Conservation (phyloP, 352 stramenopile species). For the Thalassiosira hispida region DNA sequence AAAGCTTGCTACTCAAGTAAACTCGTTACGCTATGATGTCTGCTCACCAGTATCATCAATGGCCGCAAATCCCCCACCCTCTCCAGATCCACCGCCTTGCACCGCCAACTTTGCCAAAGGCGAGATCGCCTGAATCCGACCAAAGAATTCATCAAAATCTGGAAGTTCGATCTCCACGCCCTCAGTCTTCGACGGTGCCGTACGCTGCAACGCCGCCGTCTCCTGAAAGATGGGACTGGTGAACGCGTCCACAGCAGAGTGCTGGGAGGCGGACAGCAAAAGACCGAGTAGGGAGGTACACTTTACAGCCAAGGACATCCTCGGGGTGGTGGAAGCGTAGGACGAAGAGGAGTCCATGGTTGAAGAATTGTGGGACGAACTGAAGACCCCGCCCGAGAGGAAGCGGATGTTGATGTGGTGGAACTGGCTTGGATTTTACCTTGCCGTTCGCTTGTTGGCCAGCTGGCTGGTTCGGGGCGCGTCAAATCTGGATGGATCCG, state of each 20-base stretch:
- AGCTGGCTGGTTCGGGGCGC: no score
- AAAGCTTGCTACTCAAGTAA: no score
- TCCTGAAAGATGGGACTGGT: constrained; percentile 70
- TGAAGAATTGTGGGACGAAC: no score
- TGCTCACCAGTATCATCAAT: constrained; percentile 45
- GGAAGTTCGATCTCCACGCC: constrained; percentile 78
- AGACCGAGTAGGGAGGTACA: constrained; percentile 23
- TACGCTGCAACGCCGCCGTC: constrained; percentile 48
- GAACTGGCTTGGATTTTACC: no score
- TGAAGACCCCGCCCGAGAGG: no score
- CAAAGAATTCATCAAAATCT: constrained; percentile 80
- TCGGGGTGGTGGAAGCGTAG: not conserved
- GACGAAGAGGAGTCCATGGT: not conserved
- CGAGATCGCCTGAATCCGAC: constrained; percentile 67
- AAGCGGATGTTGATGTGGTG: no score
- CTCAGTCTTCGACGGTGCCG: constrained; percentile 56
- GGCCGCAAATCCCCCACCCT: constrained; percentile 43
- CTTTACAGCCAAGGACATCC: not conserved
- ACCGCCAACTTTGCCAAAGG: constrained; percentile 62
- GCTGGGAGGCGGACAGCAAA: constrained; percentile 20
- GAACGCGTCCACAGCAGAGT: constrained; percentile 38
- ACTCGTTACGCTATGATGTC: no score
- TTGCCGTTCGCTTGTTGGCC: no score
- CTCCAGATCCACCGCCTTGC: constrained; percentile 36
- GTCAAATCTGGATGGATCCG: no score